phyloP scores from a whole-genome alignment of 768 basidiomycete species.

The Lactarius quietus region DNA sequence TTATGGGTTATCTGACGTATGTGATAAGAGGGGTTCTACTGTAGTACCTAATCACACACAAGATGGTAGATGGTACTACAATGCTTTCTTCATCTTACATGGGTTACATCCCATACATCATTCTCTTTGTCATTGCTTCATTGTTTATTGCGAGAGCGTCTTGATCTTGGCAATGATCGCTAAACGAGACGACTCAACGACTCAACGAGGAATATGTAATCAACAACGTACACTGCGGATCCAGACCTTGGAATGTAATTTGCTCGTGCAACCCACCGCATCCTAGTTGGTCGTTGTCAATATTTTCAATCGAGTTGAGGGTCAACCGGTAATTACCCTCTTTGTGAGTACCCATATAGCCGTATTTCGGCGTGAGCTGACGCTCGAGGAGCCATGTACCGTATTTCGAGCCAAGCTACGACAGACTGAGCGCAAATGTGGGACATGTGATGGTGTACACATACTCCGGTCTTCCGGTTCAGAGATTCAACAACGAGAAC shows the following conservation, averaged over 20 bases:
- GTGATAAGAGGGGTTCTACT: no score
- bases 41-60: background rate
- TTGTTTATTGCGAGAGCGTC: slow-evolving; percentile 34
- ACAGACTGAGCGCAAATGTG: background rate
- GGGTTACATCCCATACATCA: background rate
- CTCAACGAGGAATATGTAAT: background rate
- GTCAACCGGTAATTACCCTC: slow-evolving; percentile 39
- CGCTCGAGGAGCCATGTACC: slow-evolving; percentile 88
- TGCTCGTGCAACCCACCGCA: slow-evolving; percentile 79
- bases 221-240: slow-evolving; percentile 60
- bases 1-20: no score
- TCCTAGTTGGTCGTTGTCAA: slow-evolving; percentile 35
- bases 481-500: slow-evolving; percentile 83
- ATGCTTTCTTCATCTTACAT: background rate
- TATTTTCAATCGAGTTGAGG: background rate
- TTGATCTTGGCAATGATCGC: slow-evolving; percentile 48
- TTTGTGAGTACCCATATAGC: slow-evolving; percentile 75
- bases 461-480: slow-evolving; percentile 83
- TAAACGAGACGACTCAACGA: slow-evolving; percentile 26
- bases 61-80: background rate
- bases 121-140: background rate
- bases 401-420: slow-evolving; percentile 70
- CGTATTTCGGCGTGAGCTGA: slow-evolving; percentile 72
- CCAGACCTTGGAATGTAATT: slow-evolving; percentile 79
- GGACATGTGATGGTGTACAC: background rate